Evolutionary conservation across 2,329 filamentous ascomycete species (phyloP), one percentile per base, ranked within the genome.

Genomic region (Cladophialophora exuberans): DNA sequence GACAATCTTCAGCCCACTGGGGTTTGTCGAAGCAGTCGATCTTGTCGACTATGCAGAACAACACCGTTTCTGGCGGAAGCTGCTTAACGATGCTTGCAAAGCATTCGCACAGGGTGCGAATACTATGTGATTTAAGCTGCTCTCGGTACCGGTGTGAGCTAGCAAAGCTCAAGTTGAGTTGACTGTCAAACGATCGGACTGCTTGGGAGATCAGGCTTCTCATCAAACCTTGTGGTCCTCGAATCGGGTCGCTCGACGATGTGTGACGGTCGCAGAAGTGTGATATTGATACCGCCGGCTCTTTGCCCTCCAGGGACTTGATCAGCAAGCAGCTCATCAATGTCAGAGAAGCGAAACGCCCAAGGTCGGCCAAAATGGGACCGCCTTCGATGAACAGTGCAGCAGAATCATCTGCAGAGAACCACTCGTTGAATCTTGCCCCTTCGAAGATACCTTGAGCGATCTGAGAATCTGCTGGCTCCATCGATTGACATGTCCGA

Each of bases 11-110:
- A 9, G 33, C 22, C 28, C 30, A 49, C 9, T 49, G 44, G 10
- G 10, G 42, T 18, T 23, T 53, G 23, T 60, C 57, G 42, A 53
- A 57, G 33, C 26, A 41, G 26, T 44, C 36, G 25, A 60, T 57
- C 22, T 49, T 42, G 42, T 60, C 57, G 41, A 60, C 45, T 15
- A 60, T 35, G 54, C 46, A 48, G 42, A 57, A 54, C 6, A 60
- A 22, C 13, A 57, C 47, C 15, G 23, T 39, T 2, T 35, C 31
- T 20, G 17, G 7, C 13, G 39, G 30, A 4, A 60, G 28, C 22
- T 49, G 55, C 17, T 39, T 13, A 35, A 57, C 26, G 22, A 57
- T 17, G 15, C 17, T 26, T 17, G n/a, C 22, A 30, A 57, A 54
- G 13, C 15, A 31, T 6, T 36, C 36, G 22, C 49, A 57, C 28